Base-by-base conservation (phyloP, 352 stramenopile species). In the Phytophthora podocarpi region DNA sequence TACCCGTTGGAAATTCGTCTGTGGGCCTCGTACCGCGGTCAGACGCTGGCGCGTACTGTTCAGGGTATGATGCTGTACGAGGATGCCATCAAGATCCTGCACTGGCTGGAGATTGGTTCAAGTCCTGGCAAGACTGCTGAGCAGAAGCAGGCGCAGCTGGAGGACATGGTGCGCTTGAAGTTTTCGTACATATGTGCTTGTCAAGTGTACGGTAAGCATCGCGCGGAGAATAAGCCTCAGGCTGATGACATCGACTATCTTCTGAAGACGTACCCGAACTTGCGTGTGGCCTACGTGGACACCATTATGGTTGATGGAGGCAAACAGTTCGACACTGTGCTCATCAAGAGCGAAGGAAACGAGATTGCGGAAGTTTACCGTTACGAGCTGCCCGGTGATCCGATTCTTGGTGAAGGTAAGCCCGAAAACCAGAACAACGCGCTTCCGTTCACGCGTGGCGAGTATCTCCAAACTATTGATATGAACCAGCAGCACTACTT, bases 401-500 rank as follows among this genome's bases (percentile, higher is more conserved):
- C 87, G 24, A 76, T 96, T 54, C 58, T 96, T 64, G 85, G 87
- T 40, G 85, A 96, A 70, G 87, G 85, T 58, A 96, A 96, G 37
- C 85, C 85, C 5, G 85, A 95, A 42, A 96, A 96, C 67, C 87
- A 96, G 67, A 96, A 96, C 64, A 87, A 94, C 39, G 87, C 87
- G 6, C 65, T 96, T 36, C 87, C 85, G 24, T 96, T 96, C 59
- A 94, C 84, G 12, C 82, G 85, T 49, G 87, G 87, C 7, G 87
- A 96, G 59, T 93, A 85, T 54, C 62, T 96, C 16, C 87, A 96
- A 64, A 91, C 80, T n/a, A 96, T 96, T 53, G 87, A 96, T 73
- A 95, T 95, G 87, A 96, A 96, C 72, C 87, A 96, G 59, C 85
- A 96, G 56, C 82, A 91, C 51, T 95, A 95, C 71, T 90, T 95